Evolutionary conservation across 176 grass and related monocot species (phyloP).

Genomic region (Oryza punctata): DNA sequence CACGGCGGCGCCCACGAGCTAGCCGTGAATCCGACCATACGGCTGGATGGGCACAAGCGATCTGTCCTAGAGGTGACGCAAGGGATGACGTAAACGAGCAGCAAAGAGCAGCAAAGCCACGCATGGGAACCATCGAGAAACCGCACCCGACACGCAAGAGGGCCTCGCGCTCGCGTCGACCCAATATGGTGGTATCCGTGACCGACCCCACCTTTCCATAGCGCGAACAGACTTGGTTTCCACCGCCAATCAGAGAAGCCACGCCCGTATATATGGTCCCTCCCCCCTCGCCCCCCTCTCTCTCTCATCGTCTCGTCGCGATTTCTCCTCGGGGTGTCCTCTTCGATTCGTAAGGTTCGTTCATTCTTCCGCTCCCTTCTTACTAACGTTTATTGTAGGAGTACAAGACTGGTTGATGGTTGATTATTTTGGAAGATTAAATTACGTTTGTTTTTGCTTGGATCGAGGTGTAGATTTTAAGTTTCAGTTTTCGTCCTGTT

Average conservation of each 20-base stretch:
- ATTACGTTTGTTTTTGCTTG: too few species aligned
- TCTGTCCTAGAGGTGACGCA: constrained; percentile 11
- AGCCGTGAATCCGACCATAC: too few species aligned
- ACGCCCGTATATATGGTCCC: neutral
- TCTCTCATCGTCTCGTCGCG: neutral
- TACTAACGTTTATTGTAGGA: neutral
- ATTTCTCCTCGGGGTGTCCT: neutral
- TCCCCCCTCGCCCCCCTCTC: neutral
- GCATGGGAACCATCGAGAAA: neutral
- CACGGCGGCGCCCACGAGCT: too few species aligned
- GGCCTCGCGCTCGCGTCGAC: too few species aligned
- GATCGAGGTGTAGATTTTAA: too few species aligned
- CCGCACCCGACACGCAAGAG: neutral
- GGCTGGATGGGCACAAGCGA: neutral
- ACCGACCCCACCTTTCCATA: neutral
- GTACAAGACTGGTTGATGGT: neutral
- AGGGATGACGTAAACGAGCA: neutral
- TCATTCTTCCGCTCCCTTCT: neutral
- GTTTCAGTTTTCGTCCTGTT: too few species aligned
- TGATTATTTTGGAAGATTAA: too few species aligned
- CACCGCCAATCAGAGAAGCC: neutral
- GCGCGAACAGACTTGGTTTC: neutral
- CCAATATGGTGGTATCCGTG: neutral
- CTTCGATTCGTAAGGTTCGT: neutral
- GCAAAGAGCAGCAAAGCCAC: neutral